Evolutionary conservation across 257 asterid genomes (phyloP).

Genomic region (Eustoma russellianum): DNA sequence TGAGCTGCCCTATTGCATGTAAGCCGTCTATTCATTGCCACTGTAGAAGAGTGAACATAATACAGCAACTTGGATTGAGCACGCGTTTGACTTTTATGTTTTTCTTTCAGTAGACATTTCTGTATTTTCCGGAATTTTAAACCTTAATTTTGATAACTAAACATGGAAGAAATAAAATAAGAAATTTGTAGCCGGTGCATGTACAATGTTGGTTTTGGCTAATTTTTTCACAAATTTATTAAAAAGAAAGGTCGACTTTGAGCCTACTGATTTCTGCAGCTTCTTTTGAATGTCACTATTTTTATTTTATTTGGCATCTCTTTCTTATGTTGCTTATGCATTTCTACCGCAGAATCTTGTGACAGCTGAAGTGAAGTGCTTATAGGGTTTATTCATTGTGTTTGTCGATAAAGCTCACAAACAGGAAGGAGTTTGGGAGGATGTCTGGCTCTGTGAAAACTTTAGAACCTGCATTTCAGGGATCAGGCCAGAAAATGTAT

Average conservation of each 20-base stretch:
- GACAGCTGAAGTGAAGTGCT: conserved; percentile 18
- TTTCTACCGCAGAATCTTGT: conserved; percentile 16
- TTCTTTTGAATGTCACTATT: background rate
- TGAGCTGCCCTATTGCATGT: no score
- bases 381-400: conserved; percentile 12
- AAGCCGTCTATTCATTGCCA: no score
- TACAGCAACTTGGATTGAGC: no score
- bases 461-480: conserved; percentile 90
- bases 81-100: no score
- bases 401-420: conserved; percentile 11
- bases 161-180: no score
- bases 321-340: conserved; percentile 9
- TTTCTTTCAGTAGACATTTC: no score
- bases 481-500: conserved; percentile 81
- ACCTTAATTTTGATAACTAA: background rate
- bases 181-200: background rate
- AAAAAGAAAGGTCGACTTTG: background rate
- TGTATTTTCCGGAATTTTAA: background rate
- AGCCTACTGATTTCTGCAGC: background rate
- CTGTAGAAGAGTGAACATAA: no score
- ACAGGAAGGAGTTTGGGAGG: conserved; percentile 18
- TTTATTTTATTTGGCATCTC: background rate
- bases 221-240: background rate
- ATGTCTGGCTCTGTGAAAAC: conserved; percentile 57
- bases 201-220: background rate